Percentiles rank a stretch among this genome's conserved stretches.
Conservation (phyloP, 257 asterid species). For the Nicotiana benthamiana region DNA sequence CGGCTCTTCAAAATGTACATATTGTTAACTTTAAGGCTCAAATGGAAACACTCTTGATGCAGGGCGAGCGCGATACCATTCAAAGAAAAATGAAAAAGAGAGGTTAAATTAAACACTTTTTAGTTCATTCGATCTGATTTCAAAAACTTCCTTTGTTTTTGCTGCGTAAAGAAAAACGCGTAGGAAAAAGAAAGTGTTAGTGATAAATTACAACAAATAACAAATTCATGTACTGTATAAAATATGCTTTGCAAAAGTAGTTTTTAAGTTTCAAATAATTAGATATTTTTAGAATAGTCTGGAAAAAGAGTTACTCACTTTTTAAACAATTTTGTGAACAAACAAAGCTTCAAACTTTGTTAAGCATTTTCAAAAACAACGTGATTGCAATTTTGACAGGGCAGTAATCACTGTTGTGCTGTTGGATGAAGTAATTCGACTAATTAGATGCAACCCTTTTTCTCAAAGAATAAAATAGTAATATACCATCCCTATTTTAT, state of each 20-base stretch:
- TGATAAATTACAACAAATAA: background rate
- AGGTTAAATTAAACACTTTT: background rate
- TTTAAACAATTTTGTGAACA: too few relatives aligned
- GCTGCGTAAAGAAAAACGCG: background rate
- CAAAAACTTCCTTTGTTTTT: background rate
- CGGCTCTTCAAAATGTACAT: slow-evolving; percentile 5
- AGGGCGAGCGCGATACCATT: background rate
- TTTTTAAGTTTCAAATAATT: background rate
- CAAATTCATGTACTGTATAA: background rate
- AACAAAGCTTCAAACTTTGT: too few relatives aligned
- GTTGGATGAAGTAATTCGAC: too few relatives aligned
- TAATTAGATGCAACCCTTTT: too few relatives aligned
- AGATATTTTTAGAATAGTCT: too few relatives aligned
- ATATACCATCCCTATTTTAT: too few relatives aligned
- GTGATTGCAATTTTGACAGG: too few relatives aligned
- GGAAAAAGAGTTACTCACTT: too few relatives aligned
- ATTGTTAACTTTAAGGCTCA: background rate
- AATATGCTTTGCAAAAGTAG: background rate
- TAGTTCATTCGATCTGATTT: background rate
- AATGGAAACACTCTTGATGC: background rate
- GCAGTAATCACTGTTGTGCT: too few relatives aligned
- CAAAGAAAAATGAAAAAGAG: background rate
- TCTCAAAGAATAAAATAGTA: too few relatives aligned
- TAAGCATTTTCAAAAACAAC: too few relatives aligned
- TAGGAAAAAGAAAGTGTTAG: too few relatives aligned